Evolutionary conservation across 257 asterid genomes (phyloP).

Genomic region (Solanum paucissectum): DNA sequence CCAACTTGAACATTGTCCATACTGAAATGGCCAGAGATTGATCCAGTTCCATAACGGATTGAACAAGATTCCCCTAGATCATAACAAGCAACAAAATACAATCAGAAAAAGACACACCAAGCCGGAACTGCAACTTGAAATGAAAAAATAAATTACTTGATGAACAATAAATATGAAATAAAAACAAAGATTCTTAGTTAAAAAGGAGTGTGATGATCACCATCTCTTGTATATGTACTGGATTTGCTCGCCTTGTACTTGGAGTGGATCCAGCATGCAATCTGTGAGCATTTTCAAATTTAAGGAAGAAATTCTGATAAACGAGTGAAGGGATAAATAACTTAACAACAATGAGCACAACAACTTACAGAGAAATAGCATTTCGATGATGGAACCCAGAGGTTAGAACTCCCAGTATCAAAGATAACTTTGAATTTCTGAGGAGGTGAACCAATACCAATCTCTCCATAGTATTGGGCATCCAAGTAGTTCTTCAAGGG

Average conservation of each 20-base stretch:
- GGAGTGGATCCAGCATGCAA: slow-evolving; percentile 81
- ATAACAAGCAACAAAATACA: background rate
- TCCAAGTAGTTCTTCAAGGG: slow-evolving; percentile 76
- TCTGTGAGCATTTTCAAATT: slow-evolving; percentile 22
- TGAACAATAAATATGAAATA: background rate
- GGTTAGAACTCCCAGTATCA: slow-evolving; percentile 95
- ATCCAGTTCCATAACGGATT: slow-evolving; percentile 78
- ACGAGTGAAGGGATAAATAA: background rate
- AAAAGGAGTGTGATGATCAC: slow-evolving; percentile 22
- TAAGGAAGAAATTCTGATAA: background rate
- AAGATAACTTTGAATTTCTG: slow-evolving; percentile 81
- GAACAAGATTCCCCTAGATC: slow-evolving; percentile 59
- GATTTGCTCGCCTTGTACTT: slow-evolving; percentile 72
- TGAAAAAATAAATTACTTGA: background rate
- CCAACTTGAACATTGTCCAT: slow-evolving; percentile 87
- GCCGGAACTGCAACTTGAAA: background rate
- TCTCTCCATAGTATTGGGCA: slow-evolving; percentile 94
- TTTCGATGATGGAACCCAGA: slow-evolving; percentile 93
- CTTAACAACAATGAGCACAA: background rate
- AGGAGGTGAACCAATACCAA: slow-evolving; percentile 81
- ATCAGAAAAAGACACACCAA: background rate
- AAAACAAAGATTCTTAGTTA: background rate
- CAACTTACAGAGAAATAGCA: slow-evolving; percentile 87
- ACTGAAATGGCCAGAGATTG: slow-evolving; percentile 79
- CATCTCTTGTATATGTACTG: slow-evolving; percentile 52